These are phyloP conservation scores for Jasminum sambac DNA, from an alignment of 257 asterid genomes.

Conservation along the genomic window DNA sequence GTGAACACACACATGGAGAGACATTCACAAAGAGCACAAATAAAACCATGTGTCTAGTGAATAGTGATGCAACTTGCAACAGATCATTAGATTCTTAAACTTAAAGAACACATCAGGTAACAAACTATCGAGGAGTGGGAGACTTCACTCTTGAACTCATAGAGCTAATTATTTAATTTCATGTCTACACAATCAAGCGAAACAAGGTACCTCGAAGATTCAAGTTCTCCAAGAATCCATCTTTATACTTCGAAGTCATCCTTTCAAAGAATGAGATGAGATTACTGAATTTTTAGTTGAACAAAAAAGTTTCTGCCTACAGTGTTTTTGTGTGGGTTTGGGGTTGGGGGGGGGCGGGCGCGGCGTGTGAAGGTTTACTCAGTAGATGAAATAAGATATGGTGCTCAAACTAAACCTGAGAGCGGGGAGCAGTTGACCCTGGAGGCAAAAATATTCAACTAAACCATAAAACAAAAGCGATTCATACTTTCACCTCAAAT, in stretches of 20 bases:
- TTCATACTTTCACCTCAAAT: background rate
- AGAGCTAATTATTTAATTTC: background rate
- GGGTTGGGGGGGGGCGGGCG: too few species aligned
- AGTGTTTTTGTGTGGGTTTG: too few species aligned
- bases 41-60: too few species aligned
- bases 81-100: background rate
- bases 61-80: background rate
- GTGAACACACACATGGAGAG: too few species aligned
- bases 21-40: too few species aligned
- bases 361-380: too few species aligned
- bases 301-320: background rate
- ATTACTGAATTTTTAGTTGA: background rate
- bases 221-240: background rate
- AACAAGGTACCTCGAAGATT: background rate
- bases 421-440: background rate
- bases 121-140: background rate
- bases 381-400: background rate
- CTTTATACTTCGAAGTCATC: background rate
- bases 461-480: too few species aligned
- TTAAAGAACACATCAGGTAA: background rate
- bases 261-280: background rate
- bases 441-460: background rate
- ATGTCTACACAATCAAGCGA: background rate
- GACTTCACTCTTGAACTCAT: background rate
- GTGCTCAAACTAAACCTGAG: background rate